A percentile compares a stretch with the other conserved stretches of the same genome.
phyloP scores from a whole-genome alignment of 306 rosid species.

The Datisca glomerata region DNA sequence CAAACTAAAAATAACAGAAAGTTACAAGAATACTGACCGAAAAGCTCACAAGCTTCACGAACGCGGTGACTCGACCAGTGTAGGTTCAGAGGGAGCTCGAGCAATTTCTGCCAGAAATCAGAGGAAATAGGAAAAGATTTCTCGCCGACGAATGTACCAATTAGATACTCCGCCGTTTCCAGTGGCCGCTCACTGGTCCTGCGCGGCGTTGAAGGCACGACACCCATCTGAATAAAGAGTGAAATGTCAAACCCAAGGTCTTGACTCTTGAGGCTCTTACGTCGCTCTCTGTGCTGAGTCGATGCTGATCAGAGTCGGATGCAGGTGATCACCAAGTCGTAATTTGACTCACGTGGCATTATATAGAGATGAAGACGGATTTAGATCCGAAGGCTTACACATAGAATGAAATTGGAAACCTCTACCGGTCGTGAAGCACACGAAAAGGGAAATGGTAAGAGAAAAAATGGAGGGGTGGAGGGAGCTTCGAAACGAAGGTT shows the following conservation, averaged over 20 bases:
- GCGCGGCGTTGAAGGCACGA: conserved; percentile 85
- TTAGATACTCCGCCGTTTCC: conserved; percentile 81
- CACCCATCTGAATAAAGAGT: conserved; percentile 42
- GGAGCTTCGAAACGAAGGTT: conserved; percentile 46
- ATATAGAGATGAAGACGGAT: conserved; percentile 13
- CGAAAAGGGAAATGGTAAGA: conserved; percentile 2
- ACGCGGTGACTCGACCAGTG: conserved; percentile 72
- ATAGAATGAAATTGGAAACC: conserved; percentile 21
- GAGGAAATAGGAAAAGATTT: conserved; percentile 78
- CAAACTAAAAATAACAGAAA: conserved; percentile 4
- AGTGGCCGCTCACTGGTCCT: conserved; percentile 42
- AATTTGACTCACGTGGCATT: conserved; percentile 36
- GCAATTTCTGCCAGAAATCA: conserved; percentile 87
- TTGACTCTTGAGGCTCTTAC: not conserved
- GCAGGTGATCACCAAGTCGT: conserved; percentile 16
- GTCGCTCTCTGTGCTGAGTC: conserved; percentile 6
- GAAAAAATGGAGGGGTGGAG: conserved; percentile 10
- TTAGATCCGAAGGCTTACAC: conserved; percentile 22
- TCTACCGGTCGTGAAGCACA: conserved; percentile 14
- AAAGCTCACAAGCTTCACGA: conserved; percentile 72
- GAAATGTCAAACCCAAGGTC: conserved; percentile 3
- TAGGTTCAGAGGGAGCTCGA: conserved; percentile 69
- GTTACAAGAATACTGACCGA: conserved; percentile 40
- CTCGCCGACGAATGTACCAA: conserved; percentile 73
- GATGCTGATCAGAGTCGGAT: conserved; percentile 19